Base-by-base conservation (phyloP, 257 asterid genomes). In the Solanum bulbocastanum region DNA sequence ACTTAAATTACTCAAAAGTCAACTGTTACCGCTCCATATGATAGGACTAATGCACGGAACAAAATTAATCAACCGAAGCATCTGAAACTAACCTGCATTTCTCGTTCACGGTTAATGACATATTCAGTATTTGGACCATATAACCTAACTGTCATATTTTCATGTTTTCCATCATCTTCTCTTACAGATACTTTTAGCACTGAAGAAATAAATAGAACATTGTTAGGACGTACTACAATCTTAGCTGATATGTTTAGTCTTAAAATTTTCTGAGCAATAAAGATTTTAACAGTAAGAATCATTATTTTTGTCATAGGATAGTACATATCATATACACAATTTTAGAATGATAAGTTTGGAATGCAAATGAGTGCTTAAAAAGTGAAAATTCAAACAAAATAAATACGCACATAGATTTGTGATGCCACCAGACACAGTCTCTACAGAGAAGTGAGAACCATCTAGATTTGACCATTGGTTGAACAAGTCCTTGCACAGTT, bases 61-160 rank as follows among this genome's bases (percentile, higher is more conserved):
- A 91, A 56, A n/a, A 5, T 37, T 37, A n/a, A 73, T 62, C 71
- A 62, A 85, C n/a, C 76, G 60, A 71, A 84, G 58, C 86, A 87
- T 90, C n/a, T 25, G 68, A 83, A 52, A 83, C 87, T 76, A 87
- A 94, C 98, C 98, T 90, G 95, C 90, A 95, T 90, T 87, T 97
- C 99, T 91, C 99, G 93, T 71, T 94, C 92, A 69, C 99, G 98
- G 88, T 97, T 90, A 88, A 97, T 96, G 87, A 97, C 99, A 87
- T 95, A 96, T 76, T 97, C 98, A 72, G 99, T 97, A 90, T 97
- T 95, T 49, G 99, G 99, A 75, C 99, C 99, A 90, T 94, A 97
- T 72, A 97, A 85, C 88, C 99, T 92, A 87, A 96, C 93, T 16
- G 99, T 96, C 91, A 93, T 81, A 88, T 88, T 86, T 87, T 91